Evolutionary conservation across 2,329 filamentous ascomycete genomes (phyloP).

Genomic region (Fusarium chuoi): DNA sequence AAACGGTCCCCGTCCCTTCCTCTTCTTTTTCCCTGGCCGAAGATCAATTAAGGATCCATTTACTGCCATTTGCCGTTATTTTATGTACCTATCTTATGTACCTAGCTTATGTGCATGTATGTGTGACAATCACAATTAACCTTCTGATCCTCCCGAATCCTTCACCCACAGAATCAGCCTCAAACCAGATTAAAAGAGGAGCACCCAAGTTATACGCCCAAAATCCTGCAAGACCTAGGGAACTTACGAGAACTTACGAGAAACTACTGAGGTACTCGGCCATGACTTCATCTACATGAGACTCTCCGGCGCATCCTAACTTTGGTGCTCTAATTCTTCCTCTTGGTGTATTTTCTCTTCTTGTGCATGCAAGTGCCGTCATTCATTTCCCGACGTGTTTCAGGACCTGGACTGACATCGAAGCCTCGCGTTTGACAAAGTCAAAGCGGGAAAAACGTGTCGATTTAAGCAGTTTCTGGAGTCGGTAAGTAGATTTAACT

Average conservation of each 20-base stretch:
- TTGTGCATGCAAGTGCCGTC: slow-evolving; percentile 4
- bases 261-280: background rate
- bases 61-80: background rate
- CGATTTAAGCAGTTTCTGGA: background rate
- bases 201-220: background rate
- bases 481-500: background rate
- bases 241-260: background rate
- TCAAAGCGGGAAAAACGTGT: background rate
- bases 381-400: slow-evolving; percentile 20
- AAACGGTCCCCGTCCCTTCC: slow-evolving; percentile 14
- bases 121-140: slow-evolving; percentile 26
- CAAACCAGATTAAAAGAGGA: background rate
- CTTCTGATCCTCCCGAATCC: slow-evolving; percentile 5
- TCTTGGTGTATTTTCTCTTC: background rate
- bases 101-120: background rate
- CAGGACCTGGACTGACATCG: slow-evolving; percentile 6
- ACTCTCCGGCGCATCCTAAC: background rate
- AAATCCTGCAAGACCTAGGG: background rate
- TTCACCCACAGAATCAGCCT: background rate
- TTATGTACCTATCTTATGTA: background rate
- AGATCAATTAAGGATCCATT: slow-evolving; percentile 13
- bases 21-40: background rate
- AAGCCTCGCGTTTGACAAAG: background rate
- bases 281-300: slow-evolving; percentile 7
- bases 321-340: background rate